phyloP scores from a whole-genome alignment of 345 rosid species.

The Turritis glabra region DNA sequence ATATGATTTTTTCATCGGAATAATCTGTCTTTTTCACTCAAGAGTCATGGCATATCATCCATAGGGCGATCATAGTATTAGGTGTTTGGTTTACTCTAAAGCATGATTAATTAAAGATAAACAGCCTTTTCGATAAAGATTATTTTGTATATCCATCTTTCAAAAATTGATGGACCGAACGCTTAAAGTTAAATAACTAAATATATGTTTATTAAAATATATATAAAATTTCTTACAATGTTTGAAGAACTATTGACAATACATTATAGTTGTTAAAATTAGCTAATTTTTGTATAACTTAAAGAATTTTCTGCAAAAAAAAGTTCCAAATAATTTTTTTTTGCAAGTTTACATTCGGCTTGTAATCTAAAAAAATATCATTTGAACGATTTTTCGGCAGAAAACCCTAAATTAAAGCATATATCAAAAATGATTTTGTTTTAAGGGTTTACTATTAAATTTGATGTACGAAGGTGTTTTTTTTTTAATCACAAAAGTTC shows the following conservation, averaged over 20 bases:
- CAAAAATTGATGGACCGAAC: neutral
- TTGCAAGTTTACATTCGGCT: too few species aligned
- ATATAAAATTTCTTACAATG: too few species aligned
- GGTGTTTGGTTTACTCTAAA: slow-evolving; percentile 28
- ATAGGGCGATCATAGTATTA: slow-evolving; percentile 27
- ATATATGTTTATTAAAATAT: neutral
- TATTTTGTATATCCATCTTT: neutral
- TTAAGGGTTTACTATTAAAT: neutral
- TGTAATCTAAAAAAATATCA: too few species aligned
- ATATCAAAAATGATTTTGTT: too few species aligned
- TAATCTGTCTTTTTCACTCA: slow-evolving; percentile 24
- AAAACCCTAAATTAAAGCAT: too few species aligned
- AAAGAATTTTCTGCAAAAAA: too few species aligned
- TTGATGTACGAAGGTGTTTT: neutral
- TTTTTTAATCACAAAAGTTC: neutral
- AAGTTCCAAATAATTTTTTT: too few species aligned
- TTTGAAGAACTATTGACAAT: too few species aligned
- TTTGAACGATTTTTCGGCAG: too few species aligned
- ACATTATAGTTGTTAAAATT: too few species aligned
- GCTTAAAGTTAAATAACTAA: neutral
- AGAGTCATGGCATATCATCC: slow-evolving; percentile 21
- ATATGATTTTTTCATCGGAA: slow-evolving; percentile 12
- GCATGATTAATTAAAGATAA: slow-evolving; percentile 12
- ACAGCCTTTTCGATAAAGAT: neutral
- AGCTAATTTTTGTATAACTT: neutral